Evolutionary conservation across 2,329 filamentous ascomycete species (phyloP).

Genomic region (Coniochaeta hoffmannii): DNA sequence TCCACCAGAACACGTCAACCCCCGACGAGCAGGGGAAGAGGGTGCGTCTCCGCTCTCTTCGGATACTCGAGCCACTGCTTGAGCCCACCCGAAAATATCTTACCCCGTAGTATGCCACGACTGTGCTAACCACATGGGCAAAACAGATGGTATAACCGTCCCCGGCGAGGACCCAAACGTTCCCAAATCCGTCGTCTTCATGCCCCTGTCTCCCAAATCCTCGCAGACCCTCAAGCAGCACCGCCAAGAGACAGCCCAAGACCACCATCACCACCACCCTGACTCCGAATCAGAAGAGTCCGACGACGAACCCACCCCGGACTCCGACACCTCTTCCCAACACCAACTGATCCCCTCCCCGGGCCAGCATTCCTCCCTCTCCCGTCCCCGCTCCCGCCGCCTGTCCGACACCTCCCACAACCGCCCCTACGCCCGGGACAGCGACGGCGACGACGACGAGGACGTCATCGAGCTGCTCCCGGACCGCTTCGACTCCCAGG

Average conservation of each 20-base stretch:
- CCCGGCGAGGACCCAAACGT: slow-evolving; percentile 8
- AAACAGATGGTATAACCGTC: slow-evolving; percentile 10
- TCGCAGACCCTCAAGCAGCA: slow-evolving; percentile 36
- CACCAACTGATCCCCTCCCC: background rate
- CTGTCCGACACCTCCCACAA: slow-evolving; percentile 28
- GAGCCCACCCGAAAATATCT: too few relatives aligned
- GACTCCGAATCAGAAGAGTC: slow-evolving; percentile 13
- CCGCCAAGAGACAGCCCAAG: slow-evolving; percentile 21
- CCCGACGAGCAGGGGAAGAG: slow-evolving; percentile 13
- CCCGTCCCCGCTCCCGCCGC: slow-evolving; percentile 15
- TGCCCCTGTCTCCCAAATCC: slow-evolving; percentile 42
- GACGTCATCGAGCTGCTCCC: slow-evolving; percentile 36
- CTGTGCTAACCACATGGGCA: background rate
- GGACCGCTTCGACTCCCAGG: slow-evolving; percentile 37
- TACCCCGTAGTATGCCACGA: too few relatives aligned
- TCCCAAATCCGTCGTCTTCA: slow-evolving; percentile 37
- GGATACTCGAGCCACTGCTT: background rate
- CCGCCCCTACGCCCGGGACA: slow-evolving; percentile 12
- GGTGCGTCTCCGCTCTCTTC: slow-evolving; percentile 17
- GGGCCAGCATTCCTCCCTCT: background rate
- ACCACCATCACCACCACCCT: slow-evolving; percentile 4
- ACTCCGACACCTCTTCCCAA: slow-evolving; percentile 4
- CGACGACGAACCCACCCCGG: slow-evolving; percentile 4
- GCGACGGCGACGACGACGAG: slow-evolving; percentile 23
- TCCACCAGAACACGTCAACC: slow-evolving; percentile 6